Evolutionary conservation across 306 rosid genomes (phyloP).

Genomic region (Trichosanthes truncata): DNA sequence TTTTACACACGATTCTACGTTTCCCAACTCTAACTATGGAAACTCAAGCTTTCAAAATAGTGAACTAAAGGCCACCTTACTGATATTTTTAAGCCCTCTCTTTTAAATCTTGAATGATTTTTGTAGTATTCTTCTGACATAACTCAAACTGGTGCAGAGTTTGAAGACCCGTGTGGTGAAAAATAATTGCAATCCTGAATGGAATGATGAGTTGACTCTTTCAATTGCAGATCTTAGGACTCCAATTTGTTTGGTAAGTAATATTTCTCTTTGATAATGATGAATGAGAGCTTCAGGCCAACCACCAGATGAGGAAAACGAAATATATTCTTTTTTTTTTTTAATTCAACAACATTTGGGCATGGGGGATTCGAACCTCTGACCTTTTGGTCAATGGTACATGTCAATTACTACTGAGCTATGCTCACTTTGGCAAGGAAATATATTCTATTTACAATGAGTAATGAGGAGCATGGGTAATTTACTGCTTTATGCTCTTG

Average conservation of each 20-base stretch:
- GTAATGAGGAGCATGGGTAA: neutral
- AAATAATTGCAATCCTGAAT: constrained; percentile 56
- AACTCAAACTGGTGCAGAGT: constrained; percentile 26
- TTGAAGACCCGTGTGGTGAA: constrained; percentile 59
- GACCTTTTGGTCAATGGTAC: too few relatives aligned
- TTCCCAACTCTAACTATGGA: neutral
- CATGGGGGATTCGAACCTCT: too few relatives aligned
- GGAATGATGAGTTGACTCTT: constrained; percentile 82
- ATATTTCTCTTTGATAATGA: neutral
- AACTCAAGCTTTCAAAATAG: neutral
- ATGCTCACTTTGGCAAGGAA: neutral
- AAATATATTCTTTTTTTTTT: neutral
- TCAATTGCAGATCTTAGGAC: constrained; percentile 24
- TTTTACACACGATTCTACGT: neutral
- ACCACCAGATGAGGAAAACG: neutral
- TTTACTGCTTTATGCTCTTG: neutral
- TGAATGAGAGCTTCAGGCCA: neutral
- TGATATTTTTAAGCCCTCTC: neutral
- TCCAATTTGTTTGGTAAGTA: constrained; percentile 49
- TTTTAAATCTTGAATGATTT: neutral
- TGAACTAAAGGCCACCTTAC: neutral
- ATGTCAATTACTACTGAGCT: too few relatives aligned
- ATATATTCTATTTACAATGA: neutral
- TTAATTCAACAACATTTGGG: too few relatives aligned
- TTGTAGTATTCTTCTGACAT: neutral